These are phyloP conservation scores for Nicotiana benthamiana DNA, from an alignment of 257 asterid genomes.

Conservation along the genomic window DNA sequence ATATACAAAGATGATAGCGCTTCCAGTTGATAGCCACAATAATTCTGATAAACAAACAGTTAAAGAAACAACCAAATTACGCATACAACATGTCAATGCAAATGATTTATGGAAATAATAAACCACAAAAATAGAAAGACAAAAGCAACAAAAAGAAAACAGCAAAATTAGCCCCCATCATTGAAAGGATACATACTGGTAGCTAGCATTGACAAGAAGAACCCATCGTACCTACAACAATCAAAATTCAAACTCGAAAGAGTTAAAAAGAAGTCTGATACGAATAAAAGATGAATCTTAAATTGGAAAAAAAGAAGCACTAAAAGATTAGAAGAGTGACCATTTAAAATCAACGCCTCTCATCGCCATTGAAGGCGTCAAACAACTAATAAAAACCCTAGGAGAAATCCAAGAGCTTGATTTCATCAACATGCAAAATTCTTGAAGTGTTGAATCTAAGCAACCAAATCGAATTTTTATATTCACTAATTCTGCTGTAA, in stretches of 20 bases:
- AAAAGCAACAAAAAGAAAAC: not conserved
- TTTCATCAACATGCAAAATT: not conserved
- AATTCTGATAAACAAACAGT: conserved; percentile 39
- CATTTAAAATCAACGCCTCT: conserved; percentile 92
- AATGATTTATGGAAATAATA: not conserved
- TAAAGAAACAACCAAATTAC: conserved; percentile 25
- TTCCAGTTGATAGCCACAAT: conserved; percentile 89
- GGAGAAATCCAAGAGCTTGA: not conserved
- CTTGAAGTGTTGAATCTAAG: not conserved
- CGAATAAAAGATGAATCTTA: not conserved
- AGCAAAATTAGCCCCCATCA: not conserved
- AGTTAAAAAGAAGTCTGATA: not conserved
- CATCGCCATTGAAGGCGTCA: conserved; percentile 51
- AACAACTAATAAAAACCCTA: not conserved
- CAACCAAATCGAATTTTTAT: not conserved
- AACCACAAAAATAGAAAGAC: not conserved
- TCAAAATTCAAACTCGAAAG: not conserved
- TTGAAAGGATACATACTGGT: conserved; percentile 89
- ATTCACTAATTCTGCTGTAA: not conserved
- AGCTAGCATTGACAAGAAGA: conserved; percentile 94
- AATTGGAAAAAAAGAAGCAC: not conserved
- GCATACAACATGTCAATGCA: not conserved
- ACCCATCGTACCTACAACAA: conserved; percentile 93
- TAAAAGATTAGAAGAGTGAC: conserved; percentile 22
- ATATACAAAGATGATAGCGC: conserved; percentile 56